A percentile compares a stretch with the other conserved stretches of the same genome.
Conservation (phyloP, 176 grass and related monocot species). For the Aegilops longissima region DNA sequence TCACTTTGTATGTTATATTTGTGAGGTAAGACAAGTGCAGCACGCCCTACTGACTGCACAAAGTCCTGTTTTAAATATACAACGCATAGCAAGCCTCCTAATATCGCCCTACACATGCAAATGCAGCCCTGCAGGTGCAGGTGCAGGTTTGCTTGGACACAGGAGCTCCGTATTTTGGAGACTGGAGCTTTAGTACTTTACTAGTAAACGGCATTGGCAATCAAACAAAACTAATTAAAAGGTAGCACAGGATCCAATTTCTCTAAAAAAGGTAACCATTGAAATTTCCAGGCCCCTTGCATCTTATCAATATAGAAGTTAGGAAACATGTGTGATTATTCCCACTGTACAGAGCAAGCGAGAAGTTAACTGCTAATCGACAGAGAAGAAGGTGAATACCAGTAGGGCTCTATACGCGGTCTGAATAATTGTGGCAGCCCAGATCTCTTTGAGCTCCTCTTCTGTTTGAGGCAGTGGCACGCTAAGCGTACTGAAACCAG, state of each 20-base stretch:
- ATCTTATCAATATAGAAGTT: too few relatives aligned
- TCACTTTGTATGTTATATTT: background rate
- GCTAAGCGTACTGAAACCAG: conserved; percentile 33
- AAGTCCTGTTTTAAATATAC: background rate
- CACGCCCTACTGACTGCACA: background rate
- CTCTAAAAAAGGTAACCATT: too few relatives aligned
- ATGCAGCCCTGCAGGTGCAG: background rate
- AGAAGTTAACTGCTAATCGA: background rate
- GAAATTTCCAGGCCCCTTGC: too few relatives aligned
- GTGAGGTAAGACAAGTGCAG: background rate
- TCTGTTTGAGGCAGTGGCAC: conserved; percentile 45
- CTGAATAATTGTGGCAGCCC: conserved; percentile 85
- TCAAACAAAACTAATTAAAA: too few relatives aligned
- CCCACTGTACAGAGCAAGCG: too few relatives aligned
- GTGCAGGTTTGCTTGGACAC: background rate
- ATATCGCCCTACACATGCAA: background rate
- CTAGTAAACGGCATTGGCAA: too few relatives aligned
- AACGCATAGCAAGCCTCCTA: background rate
- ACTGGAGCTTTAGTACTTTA: background rate
- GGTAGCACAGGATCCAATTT: too few relatives aligned
- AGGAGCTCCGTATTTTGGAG: background rate
- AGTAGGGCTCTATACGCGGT: conserved; percentile 82
- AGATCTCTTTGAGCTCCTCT: conserved; percentile 49
- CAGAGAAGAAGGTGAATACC: conserved; percentile 39
- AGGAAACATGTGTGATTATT: too few relatives aligned